Evolutionary conservation across 2,329 filamentous ascomycete genomes (phyloP), one percentile per base, ranked within the genome.

Genomic region (Nannizziopsis arthrosporioides): DNA sequence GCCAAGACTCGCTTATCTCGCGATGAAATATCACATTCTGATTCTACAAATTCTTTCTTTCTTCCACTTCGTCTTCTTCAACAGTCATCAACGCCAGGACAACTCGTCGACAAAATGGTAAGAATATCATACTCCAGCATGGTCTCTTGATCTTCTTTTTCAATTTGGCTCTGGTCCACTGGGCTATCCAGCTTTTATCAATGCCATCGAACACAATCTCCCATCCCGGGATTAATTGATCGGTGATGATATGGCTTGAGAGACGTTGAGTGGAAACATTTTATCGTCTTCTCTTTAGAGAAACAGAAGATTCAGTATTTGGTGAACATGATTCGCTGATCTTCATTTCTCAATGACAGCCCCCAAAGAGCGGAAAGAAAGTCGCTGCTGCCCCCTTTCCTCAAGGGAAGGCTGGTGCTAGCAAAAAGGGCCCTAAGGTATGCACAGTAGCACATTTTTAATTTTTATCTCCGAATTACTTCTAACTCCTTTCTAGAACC

Each of bases 341-440:
- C 93, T 85, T 92, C 94, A 85, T 92, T 93, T 87, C 90, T 96
- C 90, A 92, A 96, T 96, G 89, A 96, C 78, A 96, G 92, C 87
- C 92, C 84, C 85, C 90, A 71, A 98, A 96, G 78, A 65, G 70
- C 66, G 88, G 88, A 79, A 96, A 95, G 85, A 96, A 95, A 81
- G 83, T 86, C 75, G 92, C 92, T 66, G 78, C 92, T 71, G 88
- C 92, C 76, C 92, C 92, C 72, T 94, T 94, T 82, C 85, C 88
- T 69, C 82, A 89, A 77, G 80, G 82, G 68, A 94, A 93, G 82
- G 86, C 89, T 76, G 80, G 80, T 65, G 66, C 71, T 57, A 77
- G 77, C 65, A 95, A 95, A 85, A 98, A 96, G 85, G 78, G 80
- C 61, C 80, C 87, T 65, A 98, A 96, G 89, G 92, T 96, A 38